Conservation (phyloP, 2,329 filamentous ascomycete genomes). For the Aspergillus pseudotamarii region DNA sequence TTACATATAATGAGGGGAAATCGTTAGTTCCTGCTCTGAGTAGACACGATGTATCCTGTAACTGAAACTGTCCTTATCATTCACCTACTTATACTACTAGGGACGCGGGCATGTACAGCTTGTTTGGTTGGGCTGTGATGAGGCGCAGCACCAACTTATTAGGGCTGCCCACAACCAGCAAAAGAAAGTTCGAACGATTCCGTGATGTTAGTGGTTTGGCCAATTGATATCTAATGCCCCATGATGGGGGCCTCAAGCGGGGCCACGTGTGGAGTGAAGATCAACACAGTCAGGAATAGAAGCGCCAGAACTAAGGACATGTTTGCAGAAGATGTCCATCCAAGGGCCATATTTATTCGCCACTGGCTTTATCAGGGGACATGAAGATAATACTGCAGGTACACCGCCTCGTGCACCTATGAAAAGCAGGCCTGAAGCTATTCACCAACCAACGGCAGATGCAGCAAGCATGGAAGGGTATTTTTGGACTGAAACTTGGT, state of each 20-base stretch:
- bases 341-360: neutral
- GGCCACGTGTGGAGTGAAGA: neutral
- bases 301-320: no score
- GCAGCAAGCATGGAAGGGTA: neutral
- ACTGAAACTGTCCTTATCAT: neutral
- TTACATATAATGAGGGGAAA: no score
- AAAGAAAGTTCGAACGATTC: neutral
- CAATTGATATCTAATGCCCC: no score
- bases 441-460: neutral
- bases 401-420: neutral
- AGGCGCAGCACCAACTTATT: neutral
- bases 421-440: neutral
- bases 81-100: neutral
- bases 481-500: neutral
- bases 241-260: no score
- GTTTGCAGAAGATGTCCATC: no score
- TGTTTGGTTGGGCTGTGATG: no score
- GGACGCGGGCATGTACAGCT: no score
- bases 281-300: neutral
- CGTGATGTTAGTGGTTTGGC: neutral
- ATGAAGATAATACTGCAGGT: neutral
- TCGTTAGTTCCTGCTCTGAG: no score
- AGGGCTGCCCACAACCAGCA: neutral
- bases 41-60: rapidly evolving
- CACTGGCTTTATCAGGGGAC: neutral